These are phyloP conservation scores for Fusarium hostae DNA, from an alignment of 2,329 filamentous ascomycete genomes.

Conservation along the genomic window DNA sequence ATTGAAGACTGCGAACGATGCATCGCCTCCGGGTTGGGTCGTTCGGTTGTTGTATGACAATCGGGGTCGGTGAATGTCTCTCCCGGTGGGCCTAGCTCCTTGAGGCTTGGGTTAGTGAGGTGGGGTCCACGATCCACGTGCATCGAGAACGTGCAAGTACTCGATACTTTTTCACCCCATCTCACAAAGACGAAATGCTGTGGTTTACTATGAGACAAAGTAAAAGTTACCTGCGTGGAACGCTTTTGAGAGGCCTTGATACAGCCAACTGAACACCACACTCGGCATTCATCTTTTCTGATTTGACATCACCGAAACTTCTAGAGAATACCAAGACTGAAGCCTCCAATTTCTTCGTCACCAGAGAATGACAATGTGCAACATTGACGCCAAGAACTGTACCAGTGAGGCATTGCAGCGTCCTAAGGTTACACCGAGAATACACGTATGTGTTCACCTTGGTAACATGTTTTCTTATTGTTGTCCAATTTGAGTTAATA, in stretches of 20 bases:
- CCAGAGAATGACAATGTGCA: background rate
- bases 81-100: conserved; percentile 26
- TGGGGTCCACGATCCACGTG: conserved; percentile 12
- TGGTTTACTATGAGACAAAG: background rate
- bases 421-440: background rate
- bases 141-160: background rate
- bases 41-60: conserved; percentile 30
- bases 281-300: conserved; percentile 7
- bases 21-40: conserved; percentile 10
- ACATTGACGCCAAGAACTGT: background rate
- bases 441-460: background rate
- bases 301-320: conserved; percentile 25
- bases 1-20: conserved; percentile 19
- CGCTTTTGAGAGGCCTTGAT: background rate
- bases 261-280: conserved; percentile 21
- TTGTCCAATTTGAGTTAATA: background rate
- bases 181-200: background rate
- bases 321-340: background rate
- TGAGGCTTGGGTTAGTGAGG: conserved; percentile 29
- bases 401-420: background rate
- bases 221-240: background rate
- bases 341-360: background rate
- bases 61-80: conserved; percentile 39
- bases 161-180: conserved; percentile 7
- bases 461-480: background rate